Evolutionary conservation across 2,329 filamentous ascomycete genomes (phyloP).

Genomic region (Alternaria angustiovoidea): DNA sequence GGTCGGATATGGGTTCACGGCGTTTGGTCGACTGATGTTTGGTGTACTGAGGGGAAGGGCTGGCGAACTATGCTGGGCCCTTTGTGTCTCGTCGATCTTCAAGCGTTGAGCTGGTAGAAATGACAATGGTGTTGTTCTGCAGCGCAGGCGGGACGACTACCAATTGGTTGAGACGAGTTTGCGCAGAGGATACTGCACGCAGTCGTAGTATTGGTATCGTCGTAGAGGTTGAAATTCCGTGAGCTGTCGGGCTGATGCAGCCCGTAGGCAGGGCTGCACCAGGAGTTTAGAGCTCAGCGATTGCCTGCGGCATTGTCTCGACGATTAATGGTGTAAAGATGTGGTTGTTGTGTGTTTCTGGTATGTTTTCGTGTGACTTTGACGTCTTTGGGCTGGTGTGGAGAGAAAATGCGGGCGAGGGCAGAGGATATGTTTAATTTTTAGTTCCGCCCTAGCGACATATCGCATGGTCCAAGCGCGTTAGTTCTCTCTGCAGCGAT

Average conservation of each 20-base stretch:
- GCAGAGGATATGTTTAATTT: slow-evolving; percentile 36
- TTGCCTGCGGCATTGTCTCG: slow-evolving; percentile 59
- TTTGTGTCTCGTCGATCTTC: slow-evolving; percentile 45
- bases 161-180: slow-evolving; percentile 43
- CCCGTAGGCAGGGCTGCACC: slow-evolving; percentile 24
- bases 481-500: slow-evolving; percentile 27
- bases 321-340: slow-evolving; percentile 49
- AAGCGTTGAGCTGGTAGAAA: slow-evolving; percentile 39
- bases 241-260: slow-evolving; percentile 77
- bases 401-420: slow-evolving; percentile 41
- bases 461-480: slow-evolving; percentile 26
- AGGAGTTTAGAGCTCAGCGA: slow-evolving; percentile 75
- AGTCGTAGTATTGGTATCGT: slow-evolving; percentile 51
- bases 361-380: slow-evolving; percentile 49
- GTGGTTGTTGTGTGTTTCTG: slow-evolving; percentile 32
- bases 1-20: slow-evolving; percentile 15
- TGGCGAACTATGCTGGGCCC: slow-evolving; percentile 49
- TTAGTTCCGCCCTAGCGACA: slow-evolving; percentile 36
- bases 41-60: slow-evolving; percentile 46
- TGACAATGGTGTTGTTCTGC: slow-evolving; percentile 43
- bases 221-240: slow-evolving; percentile 69
- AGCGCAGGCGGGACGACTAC: slow-evolving; percentile 45
- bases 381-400: slow-evolving; percentile 49
- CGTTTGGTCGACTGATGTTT: slow-evolving; percentile 36
- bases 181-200: slow-evolving; percentile 45